Evolutionary conservation across 768 basidiomycete genomes (phyloP).

Genomic region (Phanerochaete sordida): DNA sequence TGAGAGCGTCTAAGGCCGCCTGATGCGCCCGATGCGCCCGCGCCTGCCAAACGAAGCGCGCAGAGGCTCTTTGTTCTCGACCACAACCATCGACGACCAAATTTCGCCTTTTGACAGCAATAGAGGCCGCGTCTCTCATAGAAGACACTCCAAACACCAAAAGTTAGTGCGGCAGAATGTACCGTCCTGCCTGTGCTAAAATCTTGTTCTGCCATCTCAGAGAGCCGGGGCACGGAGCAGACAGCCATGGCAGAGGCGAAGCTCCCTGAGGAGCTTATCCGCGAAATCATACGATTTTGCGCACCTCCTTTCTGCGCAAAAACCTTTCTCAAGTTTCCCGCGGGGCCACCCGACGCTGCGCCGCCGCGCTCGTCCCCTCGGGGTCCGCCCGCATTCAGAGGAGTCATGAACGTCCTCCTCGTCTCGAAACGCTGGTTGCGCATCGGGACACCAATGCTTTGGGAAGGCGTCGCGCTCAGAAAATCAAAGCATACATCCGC

Average conservation of each 20-base stretch:
- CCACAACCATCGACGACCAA: no score
- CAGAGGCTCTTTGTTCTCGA: no score
- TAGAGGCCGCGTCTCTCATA: no score
- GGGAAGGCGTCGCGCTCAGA: background rate
- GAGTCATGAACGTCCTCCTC: background rate
- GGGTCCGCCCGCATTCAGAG: background rate
- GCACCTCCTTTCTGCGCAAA: background rate
- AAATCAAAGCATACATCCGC: background rate
- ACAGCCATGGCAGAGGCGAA: background rate
- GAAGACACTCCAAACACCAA: no score
- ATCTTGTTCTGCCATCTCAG: no score
- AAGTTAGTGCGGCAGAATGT: no score
- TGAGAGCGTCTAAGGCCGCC: no score
- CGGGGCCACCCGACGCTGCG: background rate
- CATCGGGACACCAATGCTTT: background rate
- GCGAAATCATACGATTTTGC: background rate
- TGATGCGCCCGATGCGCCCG: no score
- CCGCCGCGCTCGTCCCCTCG: background rate
- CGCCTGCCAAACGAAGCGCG: no score
- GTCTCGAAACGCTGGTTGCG: slow-evolving; percentile 6
- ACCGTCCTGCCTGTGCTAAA: no score
- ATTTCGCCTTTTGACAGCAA: no score
- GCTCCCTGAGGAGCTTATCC: background rate
- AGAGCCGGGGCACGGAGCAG: no score
- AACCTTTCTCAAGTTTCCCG: background rate